Evolutionary conservation across 129 eudicot species (phyloP), one percentile per base, ranked within the genome.

Genomic region (Calendula officinalis): DNA sequence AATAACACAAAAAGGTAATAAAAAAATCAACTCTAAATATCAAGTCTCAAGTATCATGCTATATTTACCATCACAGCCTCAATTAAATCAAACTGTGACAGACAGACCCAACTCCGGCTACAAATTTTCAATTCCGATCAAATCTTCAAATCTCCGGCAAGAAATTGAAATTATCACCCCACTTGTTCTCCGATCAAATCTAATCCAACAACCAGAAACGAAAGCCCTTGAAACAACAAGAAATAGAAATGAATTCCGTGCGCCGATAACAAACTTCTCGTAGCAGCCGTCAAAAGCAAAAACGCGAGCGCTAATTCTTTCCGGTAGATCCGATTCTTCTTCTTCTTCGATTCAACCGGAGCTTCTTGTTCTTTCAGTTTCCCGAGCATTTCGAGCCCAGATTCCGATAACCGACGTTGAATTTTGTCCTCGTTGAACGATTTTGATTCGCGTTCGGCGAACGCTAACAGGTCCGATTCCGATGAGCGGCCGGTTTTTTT

Each of bases 131-230:
- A 22, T 22, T 22, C 30, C 30, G 30, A 22, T 22, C 30, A 2
- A 22, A 22, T 22, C 30, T 22, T 22, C 30, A 48, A 3, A 13
- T 70, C 32, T 56, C 72, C 42, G 40, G 60, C 64, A 4, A 36
- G 15, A 3, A 15, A 8, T 12, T 57, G 4, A 32, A 32, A 14
- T 62, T 57, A 73, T 67, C 66, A 73, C 72, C 66, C 60, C 55
- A 87, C 83, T 73, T 91, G 97, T 72, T 91, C 97, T 0, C 97
- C 97, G 39, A 91, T 80, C 66, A 91, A 76, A 77, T 91, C 97
- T 64, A 91, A 53, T 17, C 97, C 97, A 7, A 91, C 94, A 48
- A 78, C 80, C 11, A 91, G 82, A 71, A 91, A 91, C 8, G 97
- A 77, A 57, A 91, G 75, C 3, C 97, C 97, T 72, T 91, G 97